These are phyloP conservation scores for Ustilago sp. DNA, from an alignment of 1,284 basidiomycete species.

Conservation along the genomic window DNA sequence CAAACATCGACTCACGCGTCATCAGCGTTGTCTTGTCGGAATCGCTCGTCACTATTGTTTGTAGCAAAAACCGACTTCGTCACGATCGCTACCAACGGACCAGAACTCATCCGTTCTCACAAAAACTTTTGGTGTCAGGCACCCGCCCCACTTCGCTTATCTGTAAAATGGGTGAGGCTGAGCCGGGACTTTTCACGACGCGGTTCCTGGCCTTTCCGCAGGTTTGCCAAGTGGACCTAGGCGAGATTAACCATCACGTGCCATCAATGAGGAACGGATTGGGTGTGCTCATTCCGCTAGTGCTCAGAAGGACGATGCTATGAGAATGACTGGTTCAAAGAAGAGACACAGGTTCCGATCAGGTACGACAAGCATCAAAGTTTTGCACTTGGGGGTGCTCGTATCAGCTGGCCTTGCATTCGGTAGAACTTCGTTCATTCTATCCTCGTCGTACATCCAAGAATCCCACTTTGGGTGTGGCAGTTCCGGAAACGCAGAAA, in stretches of 20 bases:
- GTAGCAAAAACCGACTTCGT: background rate
- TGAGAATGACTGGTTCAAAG: background rate
- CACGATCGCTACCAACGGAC: background rate
- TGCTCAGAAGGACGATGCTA: background rate
- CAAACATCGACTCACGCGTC: background rate
- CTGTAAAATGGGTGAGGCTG: background rate
- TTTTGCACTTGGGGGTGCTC: background rate
- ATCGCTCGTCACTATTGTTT: background rate
- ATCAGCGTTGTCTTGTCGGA: conserved; percentile 1
- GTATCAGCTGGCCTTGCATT: conserved; percentile 7
- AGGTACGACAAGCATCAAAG: background rate
- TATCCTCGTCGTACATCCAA: background rate
- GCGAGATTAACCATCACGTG: background rate
- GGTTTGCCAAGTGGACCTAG: background rate
- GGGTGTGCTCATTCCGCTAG: background rate
- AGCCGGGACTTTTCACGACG: background rate
- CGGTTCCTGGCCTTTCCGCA: background rate
- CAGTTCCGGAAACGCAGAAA: background rate
- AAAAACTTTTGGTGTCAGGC: background rate
- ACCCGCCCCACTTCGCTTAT: conserved; percentile 1
- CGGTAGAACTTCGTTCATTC: conserved; percentile 2
- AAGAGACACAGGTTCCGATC: background rate
- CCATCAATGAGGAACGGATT: background rate
- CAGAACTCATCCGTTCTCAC: background rate
- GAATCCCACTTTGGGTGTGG: conserved; percentile 4